Base-by-base conservation (phyloP, 371 early-diverging fungal species). In the Fennellomyces sp. region DNA sequence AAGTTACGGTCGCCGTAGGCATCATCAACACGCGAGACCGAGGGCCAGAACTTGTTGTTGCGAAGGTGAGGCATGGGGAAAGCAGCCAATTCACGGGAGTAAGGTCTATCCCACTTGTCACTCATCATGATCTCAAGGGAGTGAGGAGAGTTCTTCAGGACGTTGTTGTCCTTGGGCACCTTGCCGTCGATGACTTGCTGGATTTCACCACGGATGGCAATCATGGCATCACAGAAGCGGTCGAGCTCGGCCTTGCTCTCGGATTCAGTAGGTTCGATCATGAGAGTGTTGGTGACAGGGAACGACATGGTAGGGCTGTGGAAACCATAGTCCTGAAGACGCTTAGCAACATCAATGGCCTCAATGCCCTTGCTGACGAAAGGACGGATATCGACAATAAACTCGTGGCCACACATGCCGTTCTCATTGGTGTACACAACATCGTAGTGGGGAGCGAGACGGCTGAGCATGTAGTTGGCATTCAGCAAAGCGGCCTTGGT, bases 221-320 rank as follows among this genome's bases (percentile, higher is more conserved):
- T 93, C 94, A 98, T 92, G 35, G 98, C 98, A 72, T 97, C 97
- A 71, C 93, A 93, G 88, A 98, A 98, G 36, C 94, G 88, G 76
- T 98, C 97, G 30, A 98, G 76, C 73, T 97, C 98, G 61, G 80
- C 87, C 72, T 89, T 88, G 73, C 88, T 80, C 76, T 98, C 98
- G 53, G 94, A 93, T 74, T 98, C 98, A 50, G 98, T 98, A n/a
- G 98, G 98, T 81, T 98, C 98, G 65, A 98, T 89, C 97, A 98
- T 97, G 51, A 98, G 86, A 12, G 97, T 96, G 86, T 96, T 94
- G 65, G 94, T 84, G 23, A 97, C 97, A 31, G 98, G 98, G 93
- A 96, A 98, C 12, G 96, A 96, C 98, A 98, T 97, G 68, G 98
- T 98, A 33, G 98, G 98, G 30, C 90, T 87, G 80, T 98, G 98